A percentile compares a stretch with the other conserved stretches of the same genome.
Evolutionary conservation across 495 filamentous ascomycete genomes (phyloP).

Genomic region (Tetracladium marchalianum): DNA sequence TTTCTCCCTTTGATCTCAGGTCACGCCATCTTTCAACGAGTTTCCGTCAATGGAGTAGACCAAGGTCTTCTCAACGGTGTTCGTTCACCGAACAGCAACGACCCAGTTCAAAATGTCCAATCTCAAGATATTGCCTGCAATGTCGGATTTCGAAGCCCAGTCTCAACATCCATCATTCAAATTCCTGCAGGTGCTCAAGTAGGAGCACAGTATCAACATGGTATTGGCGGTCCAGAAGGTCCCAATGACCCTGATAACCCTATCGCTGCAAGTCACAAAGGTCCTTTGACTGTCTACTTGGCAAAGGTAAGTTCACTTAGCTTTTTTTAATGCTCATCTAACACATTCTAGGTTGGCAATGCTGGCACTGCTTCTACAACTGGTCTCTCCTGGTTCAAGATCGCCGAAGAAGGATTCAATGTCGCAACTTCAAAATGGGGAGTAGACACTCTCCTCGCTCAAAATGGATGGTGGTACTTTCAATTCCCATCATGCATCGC

Average conservation of each 20-base stretch:
- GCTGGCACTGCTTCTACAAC: slow-evolving; percentile 31
- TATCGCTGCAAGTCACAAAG: slow-evolving; percentile 34
- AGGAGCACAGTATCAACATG: slow-evolving; percentile 13
- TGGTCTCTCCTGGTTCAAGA: slow-evolving; percentile 7
- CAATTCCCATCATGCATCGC: slow-evolving; percentile 32
- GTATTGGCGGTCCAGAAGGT: slow-evolving; percentile 24
- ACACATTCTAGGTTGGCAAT: slow-evolving; percentile 28
- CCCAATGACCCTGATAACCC: slow-evolving; percentile 43
- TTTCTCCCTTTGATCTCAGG: neutral
- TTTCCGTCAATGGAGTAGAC: slow-evolving; percentile 44
- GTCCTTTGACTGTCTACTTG: slow-evolving; percentile 41
- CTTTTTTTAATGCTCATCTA: too few species aligned
- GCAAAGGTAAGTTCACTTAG: slow-evolving; percentile 33
- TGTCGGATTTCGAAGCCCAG: slow-evolving; percentile 10
- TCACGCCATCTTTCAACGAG: slow-evolving; percentile 26
- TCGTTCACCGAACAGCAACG: slow-evolving; percentile 42
- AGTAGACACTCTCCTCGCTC: slow-evolving; percentile 7
- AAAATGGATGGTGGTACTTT: slow-evolving; percentile 30
- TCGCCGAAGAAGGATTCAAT: slow-evolving; percentile 12
- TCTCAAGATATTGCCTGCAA: slow-evolving; percentile 21
- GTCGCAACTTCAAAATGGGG: slow-evolving; percentile 6
- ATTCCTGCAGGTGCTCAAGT: slow-evolving; percentile 14
- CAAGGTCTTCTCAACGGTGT: slow-evolving; percentile 42
- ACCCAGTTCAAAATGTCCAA: slow-evolving; percentile 42
- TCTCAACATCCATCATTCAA: slow-evolving; percentile 4